Conservation (phyloP, 2,329 filamentous ascomycete genomes). For the Hirsutella rhossiliensis region DNA sequence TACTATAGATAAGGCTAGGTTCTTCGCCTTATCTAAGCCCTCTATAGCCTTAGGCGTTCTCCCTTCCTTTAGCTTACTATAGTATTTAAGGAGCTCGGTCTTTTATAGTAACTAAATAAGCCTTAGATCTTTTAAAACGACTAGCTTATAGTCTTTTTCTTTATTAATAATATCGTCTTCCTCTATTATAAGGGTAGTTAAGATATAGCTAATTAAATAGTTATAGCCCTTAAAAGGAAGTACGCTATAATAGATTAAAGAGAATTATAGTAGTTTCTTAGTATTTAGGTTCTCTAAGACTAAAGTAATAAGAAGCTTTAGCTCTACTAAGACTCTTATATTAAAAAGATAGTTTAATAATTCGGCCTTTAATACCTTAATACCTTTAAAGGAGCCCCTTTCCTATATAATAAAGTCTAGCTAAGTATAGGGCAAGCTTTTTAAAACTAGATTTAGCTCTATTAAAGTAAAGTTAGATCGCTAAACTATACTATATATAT, state of each 20-base stretch:
- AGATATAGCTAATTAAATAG: neutral
- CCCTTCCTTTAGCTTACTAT: neutral
- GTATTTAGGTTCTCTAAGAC: neutral
- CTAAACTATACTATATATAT: neutral
- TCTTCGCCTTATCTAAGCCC: neutral
- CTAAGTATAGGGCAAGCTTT: neutral
- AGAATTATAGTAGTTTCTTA: neutral
- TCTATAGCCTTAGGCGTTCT: neutral
- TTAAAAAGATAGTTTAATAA: too few relatives aligned
- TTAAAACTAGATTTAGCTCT: neutral
- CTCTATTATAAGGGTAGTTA: neutral
- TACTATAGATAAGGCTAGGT: neutral
- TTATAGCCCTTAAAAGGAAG: neutral
- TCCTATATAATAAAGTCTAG: neutral
- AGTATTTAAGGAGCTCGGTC: neutral
- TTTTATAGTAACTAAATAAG: neutral
- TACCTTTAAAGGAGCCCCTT: neutral
- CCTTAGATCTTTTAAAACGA: neutral
- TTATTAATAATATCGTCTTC: neutral
- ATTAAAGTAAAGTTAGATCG: neutral
- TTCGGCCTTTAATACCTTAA: neutral
- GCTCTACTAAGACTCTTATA: neutral
- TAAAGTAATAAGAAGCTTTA: neutral
- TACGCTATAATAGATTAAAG: neutral
- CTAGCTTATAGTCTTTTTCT: neutral